Base-by-base conservation (phyloP, 2,329 filamentous ascomycete species). In the Verticillium isaacii region DNA sequence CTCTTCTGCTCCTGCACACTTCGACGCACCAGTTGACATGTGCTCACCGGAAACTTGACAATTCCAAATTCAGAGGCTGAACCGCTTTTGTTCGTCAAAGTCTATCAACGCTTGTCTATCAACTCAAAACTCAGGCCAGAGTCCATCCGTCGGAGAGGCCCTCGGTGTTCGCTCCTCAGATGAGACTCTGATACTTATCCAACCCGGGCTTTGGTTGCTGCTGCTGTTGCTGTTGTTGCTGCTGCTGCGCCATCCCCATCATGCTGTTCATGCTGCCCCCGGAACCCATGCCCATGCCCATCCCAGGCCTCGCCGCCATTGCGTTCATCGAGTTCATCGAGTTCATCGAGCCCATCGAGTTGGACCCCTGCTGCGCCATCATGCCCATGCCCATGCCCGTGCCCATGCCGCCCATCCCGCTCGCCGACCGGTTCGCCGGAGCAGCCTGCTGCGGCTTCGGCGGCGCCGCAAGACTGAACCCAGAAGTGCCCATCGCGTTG, bases 101-200 rank as follows among this genome's bases (percentile, higher is more conserved):
- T 50, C 45, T 50, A 50, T 50, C 45, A 50, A 50, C 45, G 45
- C 45, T 29, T 50, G 45, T 50, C 45, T 50, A 50, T 50, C 45
- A 50, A 50, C 19, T 25, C 45, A 1, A 25, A n/a, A 50, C 39
- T 45, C 14, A n/a, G 17, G n/a, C 39, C 39, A n/a, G n/a, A 45
- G 17, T 7, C n/a, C 2, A n/a, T n/a, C 39, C 7, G 3, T 5
- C 39, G 7, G 15, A 50, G 41, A 23, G 2, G 19, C 5, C 23
- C n/a, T 23, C 8, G 19, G 41, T n/a, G 12, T 19, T 23, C 7
- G 41, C 19, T 50, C 8, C 45, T 25, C 19, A 89, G 67, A 90
- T 73, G 66, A 90, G 71, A 75, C 88, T 90, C 72, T 88, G 83
- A 66, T 89, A 90, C 75, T 87, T 88, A 73, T 89, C 86, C 74